Base-by-base conservation (phyloP, 164 flowering plant species). In the Akebia trifoliata region DNA sequence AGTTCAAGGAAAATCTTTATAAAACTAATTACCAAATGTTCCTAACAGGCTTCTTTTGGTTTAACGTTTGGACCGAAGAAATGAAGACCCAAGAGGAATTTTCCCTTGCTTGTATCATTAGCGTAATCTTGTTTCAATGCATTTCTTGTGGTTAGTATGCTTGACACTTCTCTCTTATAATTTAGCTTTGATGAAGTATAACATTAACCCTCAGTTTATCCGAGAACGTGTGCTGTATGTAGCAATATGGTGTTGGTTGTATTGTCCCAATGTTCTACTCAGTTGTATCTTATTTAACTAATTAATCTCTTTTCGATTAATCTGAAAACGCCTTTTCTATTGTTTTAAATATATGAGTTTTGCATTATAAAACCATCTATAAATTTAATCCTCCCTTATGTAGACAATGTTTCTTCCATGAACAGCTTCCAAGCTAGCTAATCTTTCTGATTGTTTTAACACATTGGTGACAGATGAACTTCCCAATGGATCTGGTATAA, bases 101-200 rank as follows among this genome's bases (percentile, higher is more conserved):
- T 47, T 57, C 74, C 30, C 59, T 85, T 43, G 57, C 69, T 55
- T 72, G 59, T 60, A 59, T 81, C 57, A 43, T 74, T 44, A 39
- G 64, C 56, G 50, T 69, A 40, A 50, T 79, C 37, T 73, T 69
- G 75, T 50, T 82, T 72, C 82, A 71, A 63, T 76, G 53, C 32
- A 59, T 51, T 50, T 50, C 69, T 47, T 78, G 81, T 61, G 96
- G 96, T 87, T 28, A 76, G 90, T 73, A 38, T 55, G n/a, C 46
- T 56, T 38, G 9, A 4, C 14, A 38, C 17, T 51, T 34, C 28
- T 26, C 28, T 57, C 37, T 40, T 10, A 24, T n/a, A 4, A 9
- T 24, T 42, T 20, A 40, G 48, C 46, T 14, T 45, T 38, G 54
- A 21, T 30, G 12, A 56, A 18, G n/a, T 48, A 22, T 32, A 42